Evolutionary conservation across 441 rosid genomes (phyloP), one percentile per base, ranked within the genome.

Genomic region (Erysimum cheiri): DNA sequence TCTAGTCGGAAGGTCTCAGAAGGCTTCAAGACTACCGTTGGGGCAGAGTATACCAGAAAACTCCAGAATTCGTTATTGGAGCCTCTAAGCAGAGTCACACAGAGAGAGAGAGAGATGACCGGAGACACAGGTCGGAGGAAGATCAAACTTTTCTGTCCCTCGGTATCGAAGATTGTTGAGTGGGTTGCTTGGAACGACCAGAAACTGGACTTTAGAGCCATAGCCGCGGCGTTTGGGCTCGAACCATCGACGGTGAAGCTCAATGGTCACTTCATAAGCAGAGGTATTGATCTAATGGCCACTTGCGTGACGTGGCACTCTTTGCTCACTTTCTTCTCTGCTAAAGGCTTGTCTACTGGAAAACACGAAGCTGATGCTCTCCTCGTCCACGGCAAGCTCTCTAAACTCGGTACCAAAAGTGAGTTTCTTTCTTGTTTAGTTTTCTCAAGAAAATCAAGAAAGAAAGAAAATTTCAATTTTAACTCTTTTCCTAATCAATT

Each of bases 231-330:
- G 14, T 91, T 91, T 54, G 93, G 88, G 24, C 73, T 93, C 54
- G 90, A 87, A 50, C 95, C 96, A 8, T 71, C 83, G 26, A 79
- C 93, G 32, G 77, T 93, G 60, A 88, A 81, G 87, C 83, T 93
- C 70, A 91, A 91, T 66, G 95, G 91, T 19, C 91, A 91, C 87
- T 90, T 87, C 13, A 83, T 91, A 60, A 87, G 96, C 84, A 78
- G 93, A 79, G 96, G 89, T 35, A 17, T 59, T 48, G 93, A 93
- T 67, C 74, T 88, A 29, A 50, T 91, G 0, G 82, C 98, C 14
- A 67, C 84, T 35, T 85, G 91, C 39, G 93, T 93, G 60, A 93
- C 96, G 6, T 93, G 96, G 97, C 75, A 78, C 58, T 87, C 96
- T 17, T 79, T 93, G 65, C 81, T 91, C n/a, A 81, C 80, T 43